Conservation (phyloP, 495 filamentous ascomycete species). For the Penicillium paradoxum region DNA sequence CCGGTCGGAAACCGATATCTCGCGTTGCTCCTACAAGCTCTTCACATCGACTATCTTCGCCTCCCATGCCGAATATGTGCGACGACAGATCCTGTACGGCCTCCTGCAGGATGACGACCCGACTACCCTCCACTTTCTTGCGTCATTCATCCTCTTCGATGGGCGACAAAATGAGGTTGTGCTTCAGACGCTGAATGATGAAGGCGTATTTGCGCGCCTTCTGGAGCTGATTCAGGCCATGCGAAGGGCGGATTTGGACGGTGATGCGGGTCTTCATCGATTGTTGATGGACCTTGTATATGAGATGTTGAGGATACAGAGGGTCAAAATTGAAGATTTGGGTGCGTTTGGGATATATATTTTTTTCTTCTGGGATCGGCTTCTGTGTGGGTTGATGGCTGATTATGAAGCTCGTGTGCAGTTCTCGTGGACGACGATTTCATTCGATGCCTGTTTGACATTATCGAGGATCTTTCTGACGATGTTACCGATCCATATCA, state of each 20-base stretch:
- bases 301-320: constrained; percentile 94
- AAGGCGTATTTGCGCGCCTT: constrained; percentile 76
- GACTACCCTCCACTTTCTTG: constrained; percentile 72
- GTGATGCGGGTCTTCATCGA: constrained; percentile 66
- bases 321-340: constrained; percentile 70
- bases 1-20: constrained; percentile 77
- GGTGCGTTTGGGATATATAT: constrained; percentile 39
- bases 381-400: constrained; percentile 1
- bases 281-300: constrained; percentile 85
- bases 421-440: constrained; percentile 78
- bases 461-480: constrained; percentile 85
- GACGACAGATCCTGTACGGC: constrained; percentile 87
- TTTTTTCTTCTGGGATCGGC: not conserved
- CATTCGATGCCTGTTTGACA: constrained; percentile 73
- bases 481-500: constrained; percentile 94
- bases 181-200: constrained; percentile 81
- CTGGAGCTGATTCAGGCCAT: constrained; percentile 72
- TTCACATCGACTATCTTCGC: constrained; percentile 70
- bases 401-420: constrained; percentile 14
- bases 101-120: constrained; percentile 85
- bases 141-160: constrained; percentile 86
- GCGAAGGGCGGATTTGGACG: constrained; percentile 57
- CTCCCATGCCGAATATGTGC: constrained; percentile 76
- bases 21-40: constrained; percentile 76
- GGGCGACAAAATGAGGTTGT: constrained; percentile 72